phyloP scores from a whole-genome alignment of 106 monocot genomes.

The Allium sativum region DNA sequence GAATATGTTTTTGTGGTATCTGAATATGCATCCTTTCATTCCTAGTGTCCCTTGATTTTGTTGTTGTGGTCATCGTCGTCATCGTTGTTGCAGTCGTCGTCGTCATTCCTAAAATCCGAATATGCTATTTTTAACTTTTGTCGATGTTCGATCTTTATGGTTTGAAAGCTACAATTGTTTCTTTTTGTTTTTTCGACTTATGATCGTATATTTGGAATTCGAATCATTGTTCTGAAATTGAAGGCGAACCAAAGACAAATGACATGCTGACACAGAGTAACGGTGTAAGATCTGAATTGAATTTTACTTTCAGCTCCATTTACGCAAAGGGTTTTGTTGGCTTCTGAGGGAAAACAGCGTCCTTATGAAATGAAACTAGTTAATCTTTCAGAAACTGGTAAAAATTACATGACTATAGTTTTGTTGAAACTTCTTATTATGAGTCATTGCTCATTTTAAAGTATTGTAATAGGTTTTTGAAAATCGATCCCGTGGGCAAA shows the following conservation, averaged over 20 bases:
- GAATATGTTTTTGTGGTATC: too few species aligned
- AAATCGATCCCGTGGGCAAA: slow-evolving; percentile 46
- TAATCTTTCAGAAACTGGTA: slow-evolving; percentile 40
- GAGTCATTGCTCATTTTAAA: not conserved
- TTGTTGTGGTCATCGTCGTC: too few species aligned
- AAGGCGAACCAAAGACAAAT: not conserved
- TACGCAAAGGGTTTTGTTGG: slow-evolving; percentile 75
- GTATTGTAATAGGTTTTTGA: slow-evolving; percentile 32
- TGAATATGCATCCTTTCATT: too few species aligned
- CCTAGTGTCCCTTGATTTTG: too few species aligned
- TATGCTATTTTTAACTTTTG: not conserved
- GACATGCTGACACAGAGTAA: not conserved
- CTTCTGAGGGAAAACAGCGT: slow-evolving; percentile 79
- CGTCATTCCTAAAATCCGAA: too few species aligned
- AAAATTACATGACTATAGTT: too few species aligned
- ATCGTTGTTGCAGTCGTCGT: too few species aligned
- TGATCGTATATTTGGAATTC: not conserved
- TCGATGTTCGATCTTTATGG: not conserved
- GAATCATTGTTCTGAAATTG: not conserved
- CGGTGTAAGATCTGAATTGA: not conserved
- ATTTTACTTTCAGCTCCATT: slow-evolving; percentile 62
- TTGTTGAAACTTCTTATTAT: not conserved
- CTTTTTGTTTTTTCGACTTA: not conserved
- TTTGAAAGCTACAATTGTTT: not conserved
- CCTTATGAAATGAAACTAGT: slow-evolving; percentile 71